Percentiles rank a stretch among this genome's conserved stretches.
Evolutionary conservation across 768 basidiomycete species (phyloP).

Genomic region (Leucosporidium creatinivorum): DNA sequence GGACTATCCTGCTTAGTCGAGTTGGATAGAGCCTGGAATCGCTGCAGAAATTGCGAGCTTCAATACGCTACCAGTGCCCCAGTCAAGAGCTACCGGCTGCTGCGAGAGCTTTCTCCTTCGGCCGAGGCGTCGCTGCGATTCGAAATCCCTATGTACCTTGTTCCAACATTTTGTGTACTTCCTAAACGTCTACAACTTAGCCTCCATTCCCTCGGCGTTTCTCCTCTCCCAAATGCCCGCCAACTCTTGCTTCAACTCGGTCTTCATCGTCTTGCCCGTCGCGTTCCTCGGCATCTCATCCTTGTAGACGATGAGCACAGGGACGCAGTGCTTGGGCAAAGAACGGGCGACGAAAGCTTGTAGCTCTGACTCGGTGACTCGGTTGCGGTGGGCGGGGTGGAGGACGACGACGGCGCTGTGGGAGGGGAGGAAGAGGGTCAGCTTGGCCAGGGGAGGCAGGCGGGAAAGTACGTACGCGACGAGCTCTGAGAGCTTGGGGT

Average conservation of each 20-base stretch:
- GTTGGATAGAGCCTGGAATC: too few species aligned
- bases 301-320: slow-evolving; percentile 28
- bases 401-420: slow-evolving; percentile 30
- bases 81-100: too few species aligned
- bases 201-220: background rate
- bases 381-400: background rate
- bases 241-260: slow-evolving; percentile 8
- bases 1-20: slow-evolving; percentile 4
- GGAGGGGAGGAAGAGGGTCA: background rate
- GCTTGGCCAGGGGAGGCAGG: background rate
- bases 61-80: too few species aligned
- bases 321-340: slow-evolving; percentile 29
- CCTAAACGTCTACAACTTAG: slow-evolving; percentile 9
- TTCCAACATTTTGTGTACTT: too few species aligned
- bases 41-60: too few species aligned
- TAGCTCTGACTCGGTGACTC: slow-evolving; percentile 13
- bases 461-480: slow-evolving; percentile 18
- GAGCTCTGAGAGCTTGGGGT: slow-evolving; percentile 30
- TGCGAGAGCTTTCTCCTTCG: too few species aligned
- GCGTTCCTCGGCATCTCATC: slow-evolving; percentile 25
- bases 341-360: slow-evolving; percentile 6
- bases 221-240: slow-evolving; percentile 16
- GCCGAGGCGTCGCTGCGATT: too few species aligned
- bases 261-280: slow-evolving; percentile 36
- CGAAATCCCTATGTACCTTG: too few species aligned